Conservation (phyloP, 257 asterid genomes). For the Jacaranda mimosifolia region DNA sequence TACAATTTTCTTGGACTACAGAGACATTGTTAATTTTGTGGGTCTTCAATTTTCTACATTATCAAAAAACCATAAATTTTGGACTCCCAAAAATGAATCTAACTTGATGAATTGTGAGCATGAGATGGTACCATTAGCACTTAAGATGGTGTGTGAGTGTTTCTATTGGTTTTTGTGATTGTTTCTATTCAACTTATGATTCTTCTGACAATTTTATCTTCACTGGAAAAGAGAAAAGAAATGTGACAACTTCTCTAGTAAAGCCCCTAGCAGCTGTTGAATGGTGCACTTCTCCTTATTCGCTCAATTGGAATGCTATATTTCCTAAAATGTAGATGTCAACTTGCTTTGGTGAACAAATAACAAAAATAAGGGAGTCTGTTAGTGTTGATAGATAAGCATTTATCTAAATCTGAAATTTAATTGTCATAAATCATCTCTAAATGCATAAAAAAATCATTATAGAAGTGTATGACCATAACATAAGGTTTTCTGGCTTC, state of each 20-base stretch:
- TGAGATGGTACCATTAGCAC: too few species aligned
- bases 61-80: too few species aligned
- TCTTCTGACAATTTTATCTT: background rate
- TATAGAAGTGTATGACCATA: background rate
- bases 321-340: background rate
- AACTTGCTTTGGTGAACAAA: background rate
- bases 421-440: background rate
- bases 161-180: too few species aligned
- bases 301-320: constrained; percentile 7
- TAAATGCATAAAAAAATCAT: background rate
- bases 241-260: background rate
- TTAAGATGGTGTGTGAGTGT: too few species aligned
- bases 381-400: background rate
- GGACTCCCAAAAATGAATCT: too few species aligned
- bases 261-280: constrained; percentile 7
- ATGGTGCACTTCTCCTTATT: background rate
- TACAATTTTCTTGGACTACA: too few species aligned
- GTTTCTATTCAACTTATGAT: constrained; percentile 4
- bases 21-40: too few species aligned
- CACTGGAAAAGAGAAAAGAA: background rate
- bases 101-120: too few species aligned
- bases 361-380: background rate
- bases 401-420: background rate
- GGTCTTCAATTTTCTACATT: too few species aligned
- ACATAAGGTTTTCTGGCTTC: background rate